Percentiles rank a stretch among this genome's conserved stretches.
phyloP scores from a whole-genome alignment of 2,329 filamentous ascomycete species.

The Arthrinium puccinioides region DNA sequence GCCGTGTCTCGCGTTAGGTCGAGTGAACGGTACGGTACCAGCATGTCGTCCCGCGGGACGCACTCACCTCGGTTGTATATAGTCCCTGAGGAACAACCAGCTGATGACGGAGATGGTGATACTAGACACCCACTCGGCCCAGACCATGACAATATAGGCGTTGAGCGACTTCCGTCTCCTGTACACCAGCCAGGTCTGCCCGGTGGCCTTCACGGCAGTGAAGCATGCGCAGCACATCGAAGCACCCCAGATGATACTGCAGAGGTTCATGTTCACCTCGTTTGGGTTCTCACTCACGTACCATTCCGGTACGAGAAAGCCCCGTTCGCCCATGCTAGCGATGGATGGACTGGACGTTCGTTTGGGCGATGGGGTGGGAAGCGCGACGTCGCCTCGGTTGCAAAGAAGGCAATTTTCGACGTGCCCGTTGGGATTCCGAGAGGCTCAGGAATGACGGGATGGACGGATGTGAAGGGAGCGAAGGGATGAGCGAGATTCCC shows the following conservation, averaged over 20 bases:
- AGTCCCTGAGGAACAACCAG: constrained; percentile 16
- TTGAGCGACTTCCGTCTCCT: constrained; percentile 16
- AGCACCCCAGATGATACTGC: constrained; percentile 23
- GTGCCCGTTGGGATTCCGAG: too few relatives aligned
- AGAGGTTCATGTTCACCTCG: constrained; percentile 16
- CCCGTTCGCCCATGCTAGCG: not conserved
- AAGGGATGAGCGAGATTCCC: too few relatives aligned
- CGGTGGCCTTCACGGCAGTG: constrained; percentile 18
- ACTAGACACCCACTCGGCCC: constrained; percentile 22
- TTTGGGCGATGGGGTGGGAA: too few relatives aligned
- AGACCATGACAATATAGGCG: constrained; percentile 26
- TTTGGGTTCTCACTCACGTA: not conserved
- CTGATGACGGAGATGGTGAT: constrained; percentile 18
- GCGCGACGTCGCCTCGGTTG: too few relatives aligned
- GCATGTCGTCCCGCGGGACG: too few relatives aligned
- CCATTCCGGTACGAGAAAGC: not conserved
- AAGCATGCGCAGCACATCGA: constrained; percentile 22
- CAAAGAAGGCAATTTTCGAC: too few relatives aligned
- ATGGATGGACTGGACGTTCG: too few relatives aligned
- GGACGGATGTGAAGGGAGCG: too few relatives aligned
- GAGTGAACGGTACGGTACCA: too few relatives aligned
- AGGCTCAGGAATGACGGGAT: too few relatives aligned
- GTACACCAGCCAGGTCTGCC: constrained; percentile 18
- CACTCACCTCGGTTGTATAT: constrained; percentile 3
- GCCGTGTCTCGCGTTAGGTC: too few relatives aligned